These are phyloP conservation scores for Elongisporangium senticosum DNA, from an alignment of 352 stramenopile genomes.

Conservation along the genomic window DNA sequence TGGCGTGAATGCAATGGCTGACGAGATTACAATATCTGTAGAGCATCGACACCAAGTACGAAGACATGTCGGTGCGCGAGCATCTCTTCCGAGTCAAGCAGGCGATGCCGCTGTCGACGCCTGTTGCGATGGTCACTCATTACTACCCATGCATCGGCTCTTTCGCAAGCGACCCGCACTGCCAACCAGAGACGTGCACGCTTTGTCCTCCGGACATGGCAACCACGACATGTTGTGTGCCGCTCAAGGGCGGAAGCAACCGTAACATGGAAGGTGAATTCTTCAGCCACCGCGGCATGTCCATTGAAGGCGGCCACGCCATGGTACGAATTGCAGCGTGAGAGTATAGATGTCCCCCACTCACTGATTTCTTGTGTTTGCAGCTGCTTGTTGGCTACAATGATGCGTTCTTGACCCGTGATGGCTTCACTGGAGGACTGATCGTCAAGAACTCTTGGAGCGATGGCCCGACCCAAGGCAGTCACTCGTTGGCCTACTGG, in stretches of 20 bases:
- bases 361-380: neutral
- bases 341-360: neutral
- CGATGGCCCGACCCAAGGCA: constrained; percentile 56
- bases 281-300: constrained; percentile 75
- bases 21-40: constrained; percentile 7
- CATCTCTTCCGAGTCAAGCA: constrained; percentile 69
- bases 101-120: constrained; percentile 71
- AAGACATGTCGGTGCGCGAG: constrained; percentile 73
- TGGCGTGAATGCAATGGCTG: neutral
- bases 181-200: constrained; percentile 53
- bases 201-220: constrained; percentile 69
- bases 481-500: constrained; percentile 74
- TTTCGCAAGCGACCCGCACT: constrained; percentile 55
- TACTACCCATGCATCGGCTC: constrained; percentile 75
- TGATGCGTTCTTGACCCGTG: constrained; percentile 63
- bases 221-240: constrained; percentile 76
- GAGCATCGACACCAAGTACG: constrained; percentile 76
- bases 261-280: constrained; percentile 84
- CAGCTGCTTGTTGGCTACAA: constrained; percentile 80
- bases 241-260: constrained; percentile 57
- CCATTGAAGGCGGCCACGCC: constrained; percentile 69
- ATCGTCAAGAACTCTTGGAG: constrained; percentile 79
- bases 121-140: constrained; percentile 68
- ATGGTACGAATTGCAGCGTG: constrained; percentile 38
- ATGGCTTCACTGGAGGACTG: constrained; percentile 66